phyloP scores from a whole-genome alignment of 2,329 filamentous ascomycete species.

The Apiospora rasikravindrae region DNA sequence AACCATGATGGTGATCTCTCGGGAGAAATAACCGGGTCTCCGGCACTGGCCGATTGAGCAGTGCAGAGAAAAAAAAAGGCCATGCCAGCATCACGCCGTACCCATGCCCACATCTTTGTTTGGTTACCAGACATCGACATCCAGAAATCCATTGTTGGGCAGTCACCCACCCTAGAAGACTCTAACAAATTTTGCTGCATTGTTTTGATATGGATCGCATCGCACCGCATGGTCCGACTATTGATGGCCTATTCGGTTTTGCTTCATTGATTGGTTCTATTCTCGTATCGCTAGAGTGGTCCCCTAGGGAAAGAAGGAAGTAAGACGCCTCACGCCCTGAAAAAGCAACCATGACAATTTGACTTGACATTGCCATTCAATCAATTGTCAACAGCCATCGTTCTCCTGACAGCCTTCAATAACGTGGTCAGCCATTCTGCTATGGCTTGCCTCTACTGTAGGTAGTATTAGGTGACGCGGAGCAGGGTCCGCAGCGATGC shows the following conservation, averaged over 20 bases:
- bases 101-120: neutral
- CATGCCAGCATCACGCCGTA: neutral
- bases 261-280: neutral
- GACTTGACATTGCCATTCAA: neutral
- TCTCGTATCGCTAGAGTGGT: neutral
- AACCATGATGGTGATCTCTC: neutral
- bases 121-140: too few relatives aligned
- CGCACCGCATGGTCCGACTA: too few relatives aligned
- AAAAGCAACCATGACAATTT: neutral
- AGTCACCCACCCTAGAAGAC: neutral
- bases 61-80: neutral
- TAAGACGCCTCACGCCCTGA: neutral
- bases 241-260: too few relatives aligned
- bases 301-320: neutral
- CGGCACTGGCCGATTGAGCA: neutral
- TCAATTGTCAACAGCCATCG: neutral
- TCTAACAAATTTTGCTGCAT: neutral
- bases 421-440: neutral
- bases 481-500: neutral
- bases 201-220: too few relatives aligned
- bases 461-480: neutral
- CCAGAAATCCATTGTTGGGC: too few relatives aligned
- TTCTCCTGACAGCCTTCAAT: constrained; percentile 1
- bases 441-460: neutral
- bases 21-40: neutral